Evolutionary conservation across 345 rosid genomes (phyloP), one percentile per base, ranked within the genome.

Genomic region (Acer yangbiense): DNA sequence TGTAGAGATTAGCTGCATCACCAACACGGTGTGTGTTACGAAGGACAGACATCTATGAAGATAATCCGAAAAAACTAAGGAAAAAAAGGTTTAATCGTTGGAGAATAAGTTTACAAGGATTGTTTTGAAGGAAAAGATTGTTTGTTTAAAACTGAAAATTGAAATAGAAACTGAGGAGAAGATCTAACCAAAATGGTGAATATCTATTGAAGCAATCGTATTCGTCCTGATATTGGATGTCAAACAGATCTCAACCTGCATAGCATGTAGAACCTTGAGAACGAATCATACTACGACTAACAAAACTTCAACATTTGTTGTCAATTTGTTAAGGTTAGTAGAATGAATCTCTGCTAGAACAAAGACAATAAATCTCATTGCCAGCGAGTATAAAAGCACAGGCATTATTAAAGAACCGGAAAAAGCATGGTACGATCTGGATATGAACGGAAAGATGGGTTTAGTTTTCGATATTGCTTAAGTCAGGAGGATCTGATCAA

Each of bases 211-310:
- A 71, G 98, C 84, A 79, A 94, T 85, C n/a, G 97, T 71, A 29
- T 89, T 83, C 10, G 99, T 96, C 84, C 82, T 78, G 75, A 96
- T 87, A 90, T 96, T 96, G 82, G 99, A 96, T 72, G 97, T 88
- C 88, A 96, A 82, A 80, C 99, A 96, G 77, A 96, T 94, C 86
- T 94, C 99, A n/a, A 96, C 97, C 99, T 96, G 94, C 82, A 82
- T 83, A 82, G 54, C 7, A 50, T 23, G 23, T 41, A 61, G 11
- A 75, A 46, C n/a, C 64, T 41, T 50, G 46, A 74, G 21, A 9
- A 41, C 25, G 5, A 43, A 70, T 71, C 23, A 25, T 20, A 44
- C 57, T 50, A 66, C n/a, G 62, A 64, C 74, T 25, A 54, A 52
- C 23, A 73, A 41, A 60, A 9, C 2, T 39, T 21, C 16, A 6